phyloP scores from a whole-genome alignment of 257 asterid species.

The Coffea canephora region DNA sequence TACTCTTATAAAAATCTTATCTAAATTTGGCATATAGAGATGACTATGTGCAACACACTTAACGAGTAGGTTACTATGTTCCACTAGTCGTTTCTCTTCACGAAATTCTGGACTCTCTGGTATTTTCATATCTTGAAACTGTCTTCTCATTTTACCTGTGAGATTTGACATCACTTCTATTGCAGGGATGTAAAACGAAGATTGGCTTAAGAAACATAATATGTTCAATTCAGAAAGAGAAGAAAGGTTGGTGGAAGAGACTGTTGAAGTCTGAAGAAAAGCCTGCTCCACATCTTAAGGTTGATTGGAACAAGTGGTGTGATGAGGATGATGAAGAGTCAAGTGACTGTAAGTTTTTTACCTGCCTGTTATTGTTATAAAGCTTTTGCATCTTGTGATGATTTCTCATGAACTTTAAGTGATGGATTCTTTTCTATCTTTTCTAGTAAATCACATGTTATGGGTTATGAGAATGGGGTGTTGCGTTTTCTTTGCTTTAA shows the following conservation, averaged over 20 bases:
- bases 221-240: constrained; percentile 67
- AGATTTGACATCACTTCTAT: constrained; percentile 13
- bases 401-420: not conserved
- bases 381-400: not conserved
- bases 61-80: not conserved
- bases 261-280: constrained; percentile 71
- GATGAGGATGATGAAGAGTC: constrained; percentile 77
- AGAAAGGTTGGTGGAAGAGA: constrained; percentile 83
- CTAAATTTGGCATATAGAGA: not conserved
- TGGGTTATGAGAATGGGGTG: not conserved
- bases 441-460: not conserved
- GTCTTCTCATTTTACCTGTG: not conserved
- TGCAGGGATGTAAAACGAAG: constrained; percentile 81
- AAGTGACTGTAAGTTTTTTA: constrained; percentile 52
- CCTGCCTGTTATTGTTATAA: constrained; percentile 9
- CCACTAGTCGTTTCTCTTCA: too few species aligned
- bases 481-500: not conserved
- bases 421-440: not conserved
- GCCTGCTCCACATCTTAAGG: constrained; percentile 82
- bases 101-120: too few species aligned
- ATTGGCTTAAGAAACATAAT: constrained; percentile 67
- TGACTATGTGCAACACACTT: not conserved
- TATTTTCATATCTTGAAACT: not conserved
- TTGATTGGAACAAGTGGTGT: constrained; percentile 91
- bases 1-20: not conserved